phyloP scores from a whole-genome alignment of 2,329 filamentous ascomycete genomes.

The Herpotrichia juniperi region DNA sequence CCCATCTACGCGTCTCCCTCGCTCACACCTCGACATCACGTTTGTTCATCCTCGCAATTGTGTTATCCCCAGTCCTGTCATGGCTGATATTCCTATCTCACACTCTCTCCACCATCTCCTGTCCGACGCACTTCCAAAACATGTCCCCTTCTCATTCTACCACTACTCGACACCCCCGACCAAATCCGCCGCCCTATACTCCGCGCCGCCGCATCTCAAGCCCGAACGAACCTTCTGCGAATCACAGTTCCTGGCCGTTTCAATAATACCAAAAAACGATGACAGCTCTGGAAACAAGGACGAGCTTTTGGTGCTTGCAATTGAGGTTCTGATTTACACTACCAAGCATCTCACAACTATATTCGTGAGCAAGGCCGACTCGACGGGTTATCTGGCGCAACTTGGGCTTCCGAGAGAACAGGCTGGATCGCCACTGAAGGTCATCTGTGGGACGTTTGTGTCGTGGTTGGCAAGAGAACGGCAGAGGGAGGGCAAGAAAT shows the following conservation, averaged over 20 bases:
- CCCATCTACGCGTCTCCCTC: constrained; percentile 10
- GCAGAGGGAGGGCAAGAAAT: constrained; percentile 67
- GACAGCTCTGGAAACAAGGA: constrained; percentile 27
- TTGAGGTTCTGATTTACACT: constrained; percentile 86
- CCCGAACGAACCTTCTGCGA: constrained; percentile 84
- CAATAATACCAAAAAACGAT: constrained; percentile 49
- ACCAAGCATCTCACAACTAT: constrained; percentile 82
- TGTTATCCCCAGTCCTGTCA: constrained; percentile 17
- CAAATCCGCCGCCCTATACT: constrained; percentile 76
- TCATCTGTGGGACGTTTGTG: constrained; percentile 77
- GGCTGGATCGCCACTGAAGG: constrained; percentile 72
- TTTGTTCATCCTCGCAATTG: constrained; percentile 5
- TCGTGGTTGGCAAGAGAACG: constrained; percentile 73
- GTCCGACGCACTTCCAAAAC: constrained; percentile 58
- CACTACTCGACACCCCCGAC: constrained; percentile 88
- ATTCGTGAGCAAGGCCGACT: constrained; percentile 97
- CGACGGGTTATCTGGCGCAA: constrained; percentile 81
- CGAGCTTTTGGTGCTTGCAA: constrained; percentile 75
- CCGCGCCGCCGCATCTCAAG: constrained; percentile 72
- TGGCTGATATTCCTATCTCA: constrained; percentile 30
- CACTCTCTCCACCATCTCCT: constrained; percentile 52
- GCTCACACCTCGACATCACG: background rate
- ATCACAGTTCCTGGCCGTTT: constrained; percentile 75
- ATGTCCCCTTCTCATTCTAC: constrained; percentile 71
- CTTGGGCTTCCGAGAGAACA: constrained; percentile 59